phyloP scores from a whole-genome alignment of 345 rosid species.

The Triadica sebifera region DNA sequence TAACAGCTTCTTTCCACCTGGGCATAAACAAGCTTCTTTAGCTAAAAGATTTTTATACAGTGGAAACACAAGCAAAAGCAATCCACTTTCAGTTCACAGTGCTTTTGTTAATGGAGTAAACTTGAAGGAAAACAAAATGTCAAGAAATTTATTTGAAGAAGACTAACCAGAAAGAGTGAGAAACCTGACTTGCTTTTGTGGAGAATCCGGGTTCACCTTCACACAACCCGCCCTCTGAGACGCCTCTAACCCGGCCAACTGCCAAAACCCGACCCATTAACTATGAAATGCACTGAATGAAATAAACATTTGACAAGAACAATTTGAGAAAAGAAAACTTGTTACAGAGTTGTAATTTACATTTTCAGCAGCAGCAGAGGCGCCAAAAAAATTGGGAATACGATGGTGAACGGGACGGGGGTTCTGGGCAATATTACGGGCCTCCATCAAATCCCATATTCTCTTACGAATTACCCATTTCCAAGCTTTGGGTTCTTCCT shows the following conservation, averaged over 20 bases:
- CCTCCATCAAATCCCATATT: slow-evolving; percentile 89
- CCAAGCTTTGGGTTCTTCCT: slow-evolving; percentile 73
- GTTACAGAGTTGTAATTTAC: slow-evolving; percentile 18
- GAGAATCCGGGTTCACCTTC: slow-evolving; percentile 90
- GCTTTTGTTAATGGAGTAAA: too few relatives aligned
- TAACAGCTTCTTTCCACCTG: slow-evolving; percentile 71
- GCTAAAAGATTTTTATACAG: background rate
- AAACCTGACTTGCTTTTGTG: slow-evolving; percentile 91
- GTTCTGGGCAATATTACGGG: slow-evolving; percentile 58
- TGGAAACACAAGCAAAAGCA: background rate
- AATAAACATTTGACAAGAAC: background rate
- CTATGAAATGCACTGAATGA: background rate
- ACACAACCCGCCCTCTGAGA: slow-evolving; percentile 63
- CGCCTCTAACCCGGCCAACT: slow-evolving; percentile 59
- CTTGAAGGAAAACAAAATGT: too few relatives aligned
- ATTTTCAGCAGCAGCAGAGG: slow-evolving; percentile 62
- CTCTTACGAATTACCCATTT: slow-evolving; percentile 79
- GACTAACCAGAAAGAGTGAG: slow-evolving; percentile 79
- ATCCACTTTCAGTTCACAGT: background rate
- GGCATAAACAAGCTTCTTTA: slow-evolving; percentile 1
- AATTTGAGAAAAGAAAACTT: background rate
- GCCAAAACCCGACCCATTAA: slow-evolving; percentile 15
- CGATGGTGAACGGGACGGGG: slow-evolving; percentile 93
- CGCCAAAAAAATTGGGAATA: slow-evolving; percentile 89
- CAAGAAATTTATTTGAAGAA: background rate